phyloP scores from a whole-genome alignment of 441 rosid genomes.

The Iberis amara region DNA sequence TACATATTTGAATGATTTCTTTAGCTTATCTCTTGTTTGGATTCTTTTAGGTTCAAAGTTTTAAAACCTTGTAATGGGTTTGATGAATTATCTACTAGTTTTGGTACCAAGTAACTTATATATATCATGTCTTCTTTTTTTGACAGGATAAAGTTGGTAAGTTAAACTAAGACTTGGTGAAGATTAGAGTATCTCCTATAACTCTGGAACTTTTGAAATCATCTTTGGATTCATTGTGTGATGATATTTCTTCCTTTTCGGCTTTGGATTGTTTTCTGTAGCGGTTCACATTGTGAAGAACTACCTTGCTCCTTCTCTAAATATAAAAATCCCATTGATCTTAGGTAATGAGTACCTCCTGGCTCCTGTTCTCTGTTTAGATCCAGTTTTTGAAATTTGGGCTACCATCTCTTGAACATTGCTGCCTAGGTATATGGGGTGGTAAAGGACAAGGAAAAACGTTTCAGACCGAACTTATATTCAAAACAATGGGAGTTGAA shows the following conservation, averaged over 20 bases:
- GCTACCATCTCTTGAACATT: slow-evolving; percentile 8
- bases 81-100: neutral
- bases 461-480: slow-evolving; percentile 91
- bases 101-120: neutral
- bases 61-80: neutral
- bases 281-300: slow-evolving; percentile 90
- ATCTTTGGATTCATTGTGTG: slow-evolving; percentile 7
- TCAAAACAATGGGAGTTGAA: slow-evolving; percentile 83
- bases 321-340: slow-evolving; percentile 73
- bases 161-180: slow-evolving; percentile 38
- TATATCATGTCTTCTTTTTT: slow-evolving; percentile 10
- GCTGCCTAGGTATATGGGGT: slow-evolving; percentile 81
- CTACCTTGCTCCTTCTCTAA: slow-evolving; percentile 66
- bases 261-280: slow-evolving; percentile 33
- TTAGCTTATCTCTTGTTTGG: no score
- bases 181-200: slow-evolving; percentile 21
- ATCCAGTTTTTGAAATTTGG: no score
- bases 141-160: slow-evolving; percentile 95
- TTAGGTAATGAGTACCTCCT: slow-evolving; percentile 44
- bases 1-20: no score
- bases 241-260: neutral
- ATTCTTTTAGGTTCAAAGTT: no score
- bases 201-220: slow-evolving; percentile 25
- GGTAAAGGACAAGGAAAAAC: slow-evolving; percentile 99
- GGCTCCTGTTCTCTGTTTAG: slow-evolving; percentile 4